These are phyloP conservation scores for Heliamphora exappendiculata DNA, from an alignment of 148 eudicot genomes.

Conservation along the genomic window DNA sequence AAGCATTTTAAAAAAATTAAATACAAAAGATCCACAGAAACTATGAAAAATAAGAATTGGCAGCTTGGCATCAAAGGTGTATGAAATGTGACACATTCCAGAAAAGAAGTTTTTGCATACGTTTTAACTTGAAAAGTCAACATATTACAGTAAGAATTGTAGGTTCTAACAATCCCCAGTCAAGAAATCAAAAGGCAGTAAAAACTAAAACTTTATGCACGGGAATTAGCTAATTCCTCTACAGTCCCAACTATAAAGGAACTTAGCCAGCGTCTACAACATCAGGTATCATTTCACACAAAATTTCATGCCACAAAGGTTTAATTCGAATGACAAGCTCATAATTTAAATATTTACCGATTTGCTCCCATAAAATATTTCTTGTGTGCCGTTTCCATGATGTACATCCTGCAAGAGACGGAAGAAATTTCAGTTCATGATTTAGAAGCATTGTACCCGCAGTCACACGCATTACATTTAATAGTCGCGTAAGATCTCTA, in stretches of 20 bases:
- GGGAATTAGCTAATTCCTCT: background rate
- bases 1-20: background rate
- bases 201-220: background rate
- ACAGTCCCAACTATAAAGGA: background rate
- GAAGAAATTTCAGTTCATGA: background rate
- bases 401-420: slow-evolving; percentile 75
- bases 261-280: background rate
- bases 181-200: background rate
- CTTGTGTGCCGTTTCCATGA: slow-evolving; percentile 99
- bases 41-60: background rate
- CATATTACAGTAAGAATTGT: background rate
- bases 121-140: background rate
- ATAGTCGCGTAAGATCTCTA: background rate
- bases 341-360: slow-evolving; percentile 45
- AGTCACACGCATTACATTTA: background rate
- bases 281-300: background rate
- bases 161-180: background rate
- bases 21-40: background rate
- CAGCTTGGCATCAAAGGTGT: background rate
- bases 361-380: slow-evolving; percentile 75
- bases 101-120: background rate
- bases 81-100: background rate
- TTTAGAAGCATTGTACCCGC: background rate
- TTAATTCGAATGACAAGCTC: background rate
- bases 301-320: background rate